Base-by-base conservation (phyloP, 257 asterid species). In the Eucommia ulmoides region DNA sequence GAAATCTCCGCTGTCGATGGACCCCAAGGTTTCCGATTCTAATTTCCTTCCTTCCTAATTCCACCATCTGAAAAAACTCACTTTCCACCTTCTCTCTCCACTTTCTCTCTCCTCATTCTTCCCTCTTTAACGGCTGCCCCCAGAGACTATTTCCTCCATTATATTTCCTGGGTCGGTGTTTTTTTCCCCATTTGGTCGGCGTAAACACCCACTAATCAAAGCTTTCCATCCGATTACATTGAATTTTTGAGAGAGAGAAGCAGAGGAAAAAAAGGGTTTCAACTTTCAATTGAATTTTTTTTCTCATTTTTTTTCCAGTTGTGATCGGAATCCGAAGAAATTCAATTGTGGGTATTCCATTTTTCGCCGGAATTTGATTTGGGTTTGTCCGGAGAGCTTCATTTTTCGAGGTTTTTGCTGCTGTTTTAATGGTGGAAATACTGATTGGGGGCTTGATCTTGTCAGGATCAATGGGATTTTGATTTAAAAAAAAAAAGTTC, bases 111-210 rank as follows among this genome's bases (percentile, higher is more conserved):
- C 50, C 56, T 24, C 22, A 11, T 55, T 45, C 50, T 23, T 49
- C 33, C 24, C n/a, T n/a, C n/a, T n/a, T n/a, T n/a, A n/a, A n/a
- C n/a, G n/a, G n/a, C n/a, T n/a, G n/a, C n/a, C n/a, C n/a, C n/a
- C n/a, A n/a, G n/a, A n/a, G n/a, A n/a, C n/a, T n/a, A n/a, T n/a
- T n/a, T n/a, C n/a, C n/a, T n/a, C n/a, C n/a, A n/a, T n/a, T n/a
- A n/a, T n/a, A n/a, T n/a, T n/a, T n/a, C n/a, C n/a, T n/a, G n/a
- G n/a, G n/a, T n/a, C n/a, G n/a, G n/a, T n/a, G n/a, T n/a, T n/a
- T 33, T 8, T 22, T 41, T 21, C 23, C 23, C 12, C 53, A 51
- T 33, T 58, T 54, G 59, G 85, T 67, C 74, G 81, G 81, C 59
- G 55, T 54, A 21, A 69, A 74, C 68, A 65, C 74, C 60, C 62